Conservation (phyloP, 2,329 filamentous ascomycete species). For the Penicillium sp. region DNA sequence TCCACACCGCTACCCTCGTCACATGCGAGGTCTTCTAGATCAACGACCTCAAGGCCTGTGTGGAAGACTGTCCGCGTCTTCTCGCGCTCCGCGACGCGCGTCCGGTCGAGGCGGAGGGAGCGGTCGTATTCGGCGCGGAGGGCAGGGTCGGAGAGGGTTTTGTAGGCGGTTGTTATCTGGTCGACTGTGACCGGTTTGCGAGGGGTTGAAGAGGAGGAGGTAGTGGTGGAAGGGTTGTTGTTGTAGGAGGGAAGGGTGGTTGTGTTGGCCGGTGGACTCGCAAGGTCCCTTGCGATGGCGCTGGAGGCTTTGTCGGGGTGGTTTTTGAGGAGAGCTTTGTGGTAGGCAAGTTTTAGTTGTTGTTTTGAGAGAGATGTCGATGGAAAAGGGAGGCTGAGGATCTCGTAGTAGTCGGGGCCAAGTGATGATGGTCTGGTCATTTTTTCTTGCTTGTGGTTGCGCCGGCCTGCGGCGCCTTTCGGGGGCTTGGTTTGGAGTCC, state of each 20-base stretch:
- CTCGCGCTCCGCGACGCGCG: constrained; percentile 29
- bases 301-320: constrained; percentile 61
- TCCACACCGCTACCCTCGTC: constrained; percentile 43
- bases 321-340: constrained; percentile 59
- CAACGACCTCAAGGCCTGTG: constrained; percentile 61
- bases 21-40: constrained; percentile 60
- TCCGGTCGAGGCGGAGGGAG: constrained; percentile 42
- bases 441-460: constrained; percentile 9
- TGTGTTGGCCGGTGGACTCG: neutral
- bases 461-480: neutral
- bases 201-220: neutral
- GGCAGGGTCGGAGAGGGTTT: constrained; percentile 53
- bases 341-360: constrained; percentile 61
- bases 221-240: too few species aligned
- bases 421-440: constrained; percentile 24
- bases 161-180: constrained; percentile 64
- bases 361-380: constrained; percentile 39
- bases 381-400: constrained; percentile 45
- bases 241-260: neutral
- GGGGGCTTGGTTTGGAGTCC: neutral
- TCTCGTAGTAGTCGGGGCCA: constrained; percentile 42
- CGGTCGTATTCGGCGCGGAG: constrained; percentile 57
- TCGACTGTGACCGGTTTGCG: constrained; percentile 54
- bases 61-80: constrained; percentile 47
- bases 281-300: constrained; percentile 20